Base-by-base conservation (phyloP, 2,329 filamentous ascomycete genomes). In the Coniochaeta prunicola region DNA sequence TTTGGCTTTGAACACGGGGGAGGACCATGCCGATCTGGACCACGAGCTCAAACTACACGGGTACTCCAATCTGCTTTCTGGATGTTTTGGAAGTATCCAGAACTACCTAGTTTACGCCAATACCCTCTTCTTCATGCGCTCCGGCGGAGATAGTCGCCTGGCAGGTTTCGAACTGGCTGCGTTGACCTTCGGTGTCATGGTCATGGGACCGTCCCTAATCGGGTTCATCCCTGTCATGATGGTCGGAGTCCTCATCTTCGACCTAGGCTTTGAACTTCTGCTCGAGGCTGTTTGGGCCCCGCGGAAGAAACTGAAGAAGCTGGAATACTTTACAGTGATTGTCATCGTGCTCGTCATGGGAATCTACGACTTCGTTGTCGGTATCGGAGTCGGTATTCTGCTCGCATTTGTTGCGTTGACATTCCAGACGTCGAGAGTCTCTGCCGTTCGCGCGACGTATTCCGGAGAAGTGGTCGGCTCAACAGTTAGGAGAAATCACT, bases 41-140 rank as follows among this genome's bases (percentile, higher is more conserved):
- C 86, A 90, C 62, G 94, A 99, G 71, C 80, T 99, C 24, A 91
- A 92, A 68, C 86, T 96, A 48, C 94, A 99, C 68, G 94, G 94
- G 2, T 84, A 94, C 64, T 97, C 93, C 1, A 99, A 99, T 73
- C 88, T 92, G 19, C 66, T 97, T 12, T 97, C 93, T 9, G 94
- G 94, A 2, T 84, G 88, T 62, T 79, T 85, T 13, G 94, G 94
- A 13, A 97, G 92, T 69, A 96, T 99, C 60, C 82, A 96, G 73
- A 99, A 99, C 71, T 99, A 99, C 69, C 82, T 99, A 1, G 94
- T 99, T 0, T 99, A 97, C 68, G 93, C 93, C 60, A 99, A 99
- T 70, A 97, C 92, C 63, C 84, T 96, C n/a, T 86, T 99, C 59
- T 97, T 99, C 73, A 96, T 97, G 70, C 86, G 90, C 28, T 96